Evolutionary conservation across 352 stramenopile species (phyloP), one percentile per base, ranked within the genome.

Genomic region (Albugo candida): DNA sequence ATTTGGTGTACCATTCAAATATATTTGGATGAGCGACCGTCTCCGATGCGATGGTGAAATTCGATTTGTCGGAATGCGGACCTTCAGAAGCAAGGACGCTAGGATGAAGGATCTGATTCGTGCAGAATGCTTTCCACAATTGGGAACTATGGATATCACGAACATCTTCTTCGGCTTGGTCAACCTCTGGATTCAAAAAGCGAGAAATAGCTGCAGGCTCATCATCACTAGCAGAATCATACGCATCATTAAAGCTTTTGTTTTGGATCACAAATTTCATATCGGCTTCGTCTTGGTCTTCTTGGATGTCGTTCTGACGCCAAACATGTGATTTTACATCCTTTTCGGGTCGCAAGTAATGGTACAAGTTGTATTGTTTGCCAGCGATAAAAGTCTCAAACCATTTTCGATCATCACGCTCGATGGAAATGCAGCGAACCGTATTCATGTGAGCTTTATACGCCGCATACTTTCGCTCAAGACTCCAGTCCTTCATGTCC

Each of bases 361-460:
- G 46, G 0, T 68, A 64, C 47, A 82, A 81, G n/a, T 82, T 68
- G 0, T 55, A 53, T 18, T 58, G 45, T 11, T 57, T 35, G 5
- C 67, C 64, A n/a, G 61, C 69, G 47, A 84, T 40, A 13, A 52
- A 57, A 6, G 67, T 80, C 36, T 76, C 54, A 51, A 60, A 76
- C 69, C 69, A 82, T 42, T 67, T 50, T 0, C 48, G 36, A 19
- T 70, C 70, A 11, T 54, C 40, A 16, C 67, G 36, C 10, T 69
- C 55, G 34, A 56, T 58, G 2, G 24, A 31, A 31, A 31, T 31
- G 24, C 24, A 31, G 8, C 57, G 41, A 1, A 84, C 36, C 5
- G 61, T 47, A 5, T 49, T 45, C 12, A 46, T 42, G 39, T 84
- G 71, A 34, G 60, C 45, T 11, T 56, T 51, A 69, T 65, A 83